Evolutionary conservation across 148 eudicot species (phyloP), one percentile per base, ranked within the genome.

Genomic region (Vaccinium corymbosum): DNA sequence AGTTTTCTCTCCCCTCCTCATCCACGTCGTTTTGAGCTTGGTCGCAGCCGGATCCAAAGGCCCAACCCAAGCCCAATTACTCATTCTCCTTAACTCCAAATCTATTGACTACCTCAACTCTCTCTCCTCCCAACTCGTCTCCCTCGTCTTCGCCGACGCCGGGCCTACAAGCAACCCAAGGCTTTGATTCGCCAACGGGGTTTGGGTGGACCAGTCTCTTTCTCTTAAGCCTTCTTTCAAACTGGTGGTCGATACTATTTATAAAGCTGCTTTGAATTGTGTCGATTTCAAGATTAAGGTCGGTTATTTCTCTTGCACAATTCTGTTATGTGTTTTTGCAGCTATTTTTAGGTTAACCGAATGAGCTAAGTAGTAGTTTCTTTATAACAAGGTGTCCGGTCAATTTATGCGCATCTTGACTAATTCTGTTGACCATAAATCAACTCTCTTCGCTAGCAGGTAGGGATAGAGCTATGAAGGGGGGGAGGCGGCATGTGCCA

Each of bases 261-360:
- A 91, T 70, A 90, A 91, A 85, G 94, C 95, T 11, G 84, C 85
- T 86, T 86, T 91, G 7, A 85, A 76, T 72, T 88, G 83, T 57
- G 99, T 93, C n/a, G 98, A 95, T 90, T 95, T 94, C 87, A 90
- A 88, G 81, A 90, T 42, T 66, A 88, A 93, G 88, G 98, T 95
- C 50, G 52, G 86, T 56, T 74, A 17, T 51, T 32, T 46, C 35
- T 62, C 29, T 80, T 22, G 14, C 4, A 64, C 8, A 19, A 17
- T 59, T 19, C 1, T 19, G 22, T 57, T 5, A 16, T 57, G 64
- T 57, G 1, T 19, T 57, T 59, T 19, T 19, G 2, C 1, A 55
- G 6, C 5, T 55, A 3, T 55, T 3, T 55, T 19, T 3, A 55
- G 59, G 17, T 55, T 15, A 55, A 0, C 19, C 0, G 59, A 55